Evolutionary conservation across 2,329 filamentous ascomycete genomes (phyloP), one percentile per base, ranked within the genome.

Genomic region (Ascochyta pisi): DNA sequence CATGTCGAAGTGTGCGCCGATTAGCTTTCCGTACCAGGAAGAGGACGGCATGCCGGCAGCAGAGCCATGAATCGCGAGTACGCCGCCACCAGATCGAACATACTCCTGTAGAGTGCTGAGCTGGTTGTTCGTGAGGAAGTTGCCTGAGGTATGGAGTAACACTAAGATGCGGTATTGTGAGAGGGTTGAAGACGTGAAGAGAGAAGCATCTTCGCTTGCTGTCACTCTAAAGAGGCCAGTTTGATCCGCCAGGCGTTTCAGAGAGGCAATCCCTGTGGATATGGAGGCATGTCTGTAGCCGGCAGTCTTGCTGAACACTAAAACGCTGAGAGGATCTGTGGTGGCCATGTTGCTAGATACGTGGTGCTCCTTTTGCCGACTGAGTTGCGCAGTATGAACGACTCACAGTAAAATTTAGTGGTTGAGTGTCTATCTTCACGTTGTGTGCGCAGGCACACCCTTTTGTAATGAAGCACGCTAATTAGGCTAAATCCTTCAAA

Each of bases 201-300:
- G 1, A 0, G 57, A 46, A 2, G 65, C 59, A 34, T 70, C 62
- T 52, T 70, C 67, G 47, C 46, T 69, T 2, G 61, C 56, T 15
- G 53, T 49, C 10, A 66, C 29, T 15, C 24, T 56, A 38, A 70
- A 62, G 46, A 47, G 19, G 0, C 43, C 48, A 1, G 44, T 61
- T 7, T 34, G 19, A 3, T 10, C 38, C 13, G 60, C 51, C 19
- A 67, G 57, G 13, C 49, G 29, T 22, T 52, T 46, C 16, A 70
- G 43, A 10, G 61, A 47, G 13, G 41, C 7, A 16, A 70, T 62
- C 16, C 57, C 62, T 2, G 64, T 40, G 3, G 63, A 54, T 6
- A 73, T 71, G 24, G 66, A 71, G 24, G 46, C 47, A 41, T 71
- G 69, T n/a, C 68, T 66, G 57, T 71, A 71, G 35, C 56, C 60